Base-by-base conservation (phyloP, 129 eudicot species). In the Flaveria brownii region DNA sequence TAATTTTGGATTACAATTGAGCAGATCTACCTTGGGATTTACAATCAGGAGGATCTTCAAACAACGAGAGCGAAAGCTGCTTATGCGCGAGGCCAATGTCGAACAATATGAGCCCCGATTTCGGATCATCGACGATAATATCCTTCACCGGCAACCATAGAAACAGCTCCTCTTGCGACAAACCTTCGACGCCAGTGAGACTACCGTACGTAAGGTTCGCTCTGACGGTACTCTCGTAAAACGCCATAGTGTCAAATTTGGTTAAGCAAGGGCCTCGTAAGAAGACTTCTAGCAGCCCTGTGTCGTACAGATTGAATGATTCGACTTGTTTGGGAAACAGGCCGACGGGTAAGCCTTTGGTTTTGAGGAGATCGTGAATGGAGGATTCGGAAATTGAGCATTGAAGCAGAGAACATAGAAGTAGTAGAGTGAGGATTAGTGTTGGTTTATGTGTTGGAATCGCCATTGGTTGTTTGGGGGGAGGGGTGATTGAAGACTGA, bases 31-130 rank as follows among this genome's bases (percentile, higher is more conserved):
- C 85, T 71, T 83, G 52, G 11, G 87, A 75, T 65, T 73, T 82
- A 76, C 97, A 91, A 67, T 85, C 84, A 1, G 90, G 97, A n/a
- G 97, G 97, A 82, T 91, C 90, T 87, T 89, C 92, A 77, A 91
- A 91, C 25, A 87, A 68, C 1, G 97, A 91, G 0, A 89, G 72
- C 50, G 97, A 87, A 25, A 91, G 85, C 74, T 91, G 97, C 47
- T 91, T 91, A 9, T 88, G 79, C 43, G 97, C 97, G 4, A 89
- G 54, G 0, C 96, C 97, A 75, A 91, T 91, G 47, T 91, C 86
- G 12, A 91, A 74, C 22, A 89, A 74, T 9, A 91, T 89, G 4
- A 91, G 77, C 1, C 97, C 96, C 8, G 97, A 91, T 30, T 75
- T 76, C 1, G 92, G 97, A 71, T 91, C 96, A 25, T 84, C 84